Evolutionary conservation across 1,284 basidiomycete genomes (phyloP), one percentile per base, ranked within the genome.

Genomic region (Apiotrichum porosum): DNA sequence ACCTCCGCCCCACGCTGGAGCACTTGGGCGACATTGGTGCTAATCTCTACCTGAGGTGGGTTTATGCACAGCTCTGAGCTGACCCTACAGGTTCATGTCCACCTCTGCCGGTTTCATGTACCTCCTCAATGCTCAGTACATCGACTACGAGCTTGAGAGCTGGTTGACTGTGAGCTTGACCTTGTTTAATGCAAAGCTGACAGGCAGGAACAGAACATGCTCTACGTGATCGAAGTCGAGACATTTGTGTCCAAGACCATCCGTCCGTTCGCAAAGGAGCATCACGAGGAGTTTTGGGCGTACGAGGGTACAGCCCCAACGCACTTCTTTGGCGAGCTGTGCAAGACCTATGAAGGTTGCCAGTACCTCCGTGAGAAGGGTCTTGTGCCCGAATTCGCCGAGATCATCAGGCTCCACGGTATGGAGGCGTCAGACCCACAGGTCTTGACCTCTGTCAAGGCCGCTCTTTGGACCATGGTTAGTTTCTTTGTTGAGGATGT

Each of bases 311-410:
- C 84, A 2, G 86, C 91, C 2, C 95, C 95, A 1, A 84, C 87
- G 4, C 94, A 99, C 69, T 97, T 99, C 73, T 95, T 97, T 61
- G 93, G 94, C 19, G 92, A 97, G 69, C 87, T 98, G 78, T 86
- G 90, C 37, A 97, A 97, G 70, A 98, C 95, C 1, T 85, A 86
- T 42, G 84, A 93, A 45, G 95, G 95, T 0, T 94, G 92, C 69
- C 85, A 87, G 63, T 83, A 94, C 13, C 75, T 99, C 36, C 80
- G 83, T 45, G 88, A 92, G 52, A 91, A 88, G 61, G 90, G 89
- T 0, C 90, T 98, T 65, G 93, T 98, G 63, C 72, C 79, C 8
- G 89, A 94, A 51, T 97, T 97, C 68, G 84, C 88, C 0, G 84
- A 90, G 54, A 88, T 93, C 58, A 88, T 98, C 48, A 81, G 89